Base-by-base conservation (phyloP, 768 basidiomycete genomes). In the Kwoniella shandongensis region DNA sequence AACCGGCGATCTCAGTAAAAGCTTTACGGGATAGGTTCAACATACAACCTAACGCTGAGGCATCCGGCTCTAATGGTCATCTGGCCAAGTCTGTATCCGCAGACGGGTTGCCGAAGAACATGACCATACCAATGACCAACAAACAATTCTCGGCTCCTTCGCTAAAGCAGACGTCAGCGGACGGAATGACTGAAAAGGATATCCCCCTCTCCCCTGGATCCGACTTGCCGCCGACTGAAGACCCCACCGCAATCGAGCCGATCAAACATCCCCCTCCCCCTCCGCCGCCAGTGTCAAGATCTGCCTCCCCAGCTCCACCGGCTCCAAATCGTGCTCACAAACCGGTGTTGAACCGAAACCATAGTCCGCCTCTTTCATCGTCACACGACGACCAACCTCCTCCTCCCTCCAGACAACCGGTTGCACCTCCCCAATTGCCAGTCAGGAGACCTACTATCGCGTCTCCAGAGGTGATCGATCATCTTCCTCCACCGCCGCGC, bases 11-110 rank as follows among this genome's bases (percentile, higher is more conserved):
- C 11, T 67, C 67, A 4, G 67, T 69, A 40, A 60, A 57, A 45
- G 20, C 67, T 2, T 48, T 69, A 10, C 36, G 64, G 17, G 61
- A 61, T n/a, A 39, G 64, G 2, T 69, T 65, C 44, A 47, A 39
- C 36, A 29, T n/a, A 23, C 39, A 41, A 3, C 17, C 22, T 10
- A 54, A 53, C 3, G 45, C 50, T 11, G 54, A n/a, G 23, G 26
- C 51, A 4, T 42, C 54, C 13, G 42, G 39, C 8, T 58, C 39
- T 13, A 18, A 30, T n/a, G 26, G 44, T 18, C 22, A 42, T 18
- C 40, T 49, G 15, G 32, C 59, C 44, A 41, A 46, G n/a, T 45
- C 49, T 10, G 40, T 40, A 36, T 58, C 56, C 2, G 48, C 49
- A 1, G 56, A 51, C 27, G 32, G 29, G 11, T n/a, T 46, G 15